These are phyloP conservation scores for Bryoerythrophyllum caledonicum DNA, from an alignment of 225 moss, liverwort and hornwort species.

Conservation along the genomic window DNA sequence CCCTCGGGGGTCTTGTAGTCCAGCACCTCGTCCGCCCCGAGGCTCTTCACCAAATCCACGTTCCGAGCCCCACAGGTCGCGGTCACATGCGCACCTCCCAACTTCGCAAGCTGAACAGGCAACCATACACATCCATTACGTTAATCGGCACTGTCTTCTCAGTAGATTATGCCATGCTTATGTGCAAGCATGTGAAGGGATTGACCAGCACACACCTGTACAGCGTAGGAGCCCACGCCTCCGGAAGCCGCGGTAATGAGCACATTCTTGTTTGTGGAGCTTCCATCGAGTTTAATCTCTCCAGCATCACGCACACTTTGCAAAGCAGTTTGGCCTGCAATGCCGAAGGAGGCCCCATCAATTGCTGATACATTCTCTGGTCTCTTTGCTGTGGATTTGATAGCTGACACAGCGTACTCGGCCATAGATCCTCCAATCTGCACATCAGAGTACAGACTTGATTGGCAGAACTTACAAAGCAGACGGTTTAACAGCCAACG, in stretches of 20 bases:
- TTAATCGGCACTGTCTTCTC: neutral
- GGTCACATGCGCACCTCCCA: slow-evolving; percentile 67
- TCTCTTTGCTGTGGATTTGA: slow-evolving; percentile 30
- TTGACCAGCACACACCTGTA: slow-evolving; percentile 40
- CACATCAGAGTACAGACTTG: neutral
- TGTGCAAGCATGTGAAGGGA: neutral
- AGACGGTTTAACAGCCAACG: neutral
- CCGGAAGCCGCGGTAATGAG: slow-evolving; percentile 52
- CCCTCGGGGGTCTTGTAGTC: slow-evolving; percentile 61
- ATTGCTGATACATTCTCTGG: slow-evolving; percentile 50
- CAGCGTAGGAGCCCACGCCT: slow-evolving; percentile 58
- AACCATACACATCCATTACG: neutral
- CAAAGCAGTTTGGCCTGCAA: slow-evolving; percentile 51
- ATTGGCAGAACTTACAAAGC: neutral
- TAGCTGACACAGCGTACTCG: slow-evolving; percentile 44
- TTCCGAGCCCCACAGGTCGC: slow-evolving; percentile 57
- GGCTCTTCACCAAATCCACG: slow-evolving; percentile 39
- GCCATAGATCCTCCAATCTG: slow-evolving; percentile 37
- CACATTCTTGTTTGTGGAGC: slow-evolving; percentile 34
- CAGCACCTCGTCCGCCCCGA: slow-evolving; percentile 64
- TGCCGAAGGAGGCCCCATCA: slow-evolving; percentile 44
- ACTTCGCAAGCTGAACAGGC: slow-evolving; percentile 52
- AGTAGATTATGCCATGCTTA: neutral
- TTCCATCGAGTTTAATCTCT: slow-evolving; percentile 58
- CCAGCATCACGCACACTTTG: slow-evolving; percentile 45